Evolutionary conservation across 352 stramenopile species (phyloP), one percentile per base, ranked within the genome.

Genomic region (Pythium guiyangense): DNA sequence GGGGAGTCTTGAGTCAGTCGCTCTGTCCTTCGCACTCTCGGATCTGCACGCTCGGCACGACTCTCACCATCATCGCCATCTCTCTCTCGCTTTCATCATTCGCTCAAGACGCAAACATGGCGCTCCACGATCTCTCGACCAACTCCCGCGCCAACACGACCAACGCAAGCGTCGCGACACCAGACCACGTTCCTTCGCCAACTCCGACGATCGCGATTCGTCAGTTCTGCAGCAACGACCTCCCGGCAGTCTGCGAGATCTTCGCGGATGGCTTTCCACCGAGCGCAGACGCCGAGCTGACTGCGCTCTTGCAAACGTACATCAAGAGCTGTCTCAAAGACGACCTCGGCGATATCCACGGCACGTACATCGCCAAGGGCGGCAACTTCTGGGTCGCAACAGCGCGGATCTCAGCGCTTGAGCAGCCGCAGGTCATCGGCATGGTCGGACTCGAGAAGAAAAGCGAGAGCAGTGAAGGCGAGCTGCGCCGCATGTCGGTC

Each of bases 401-500:
- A 0, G 18, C 11, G 8, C 42, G 52, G 4, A 14, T 9, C 17
- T 12, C 39, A 5, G 15, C 39, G 14, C 4, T 49, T 0, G 42
- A 40, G 6, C 14, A 59, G 49, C 27, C 57, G n/a, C 52, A 60
- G 31, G 52, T 79, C 20, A 66, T 77, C 3, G 75, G 71, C 3
- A 78, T 77, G 25, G 67, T 84, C 14, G 73, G 63, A 0, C 54
- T 84, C 14, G 64, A 82, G 54, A 56, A 62, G 17, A 73, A 74
- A 25, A 57, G 52, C 0, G 55, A 71, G 22, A 37, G 46, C n/a
- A 53, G 49, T 2, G 51, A 59, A 10, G 71, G 66, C 27, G 73
- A 86, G 56, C 55, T 86, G 48, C 60, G 76, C 3, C 73, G 76
- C 35, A 74, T 86, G 64, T 70, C 73, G 4, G 62, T 84, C 29